These are phyloP conservation scores for Pseudocercospora musae DNA, from an alignment of 2,329 filamentous ascomycete species.

Conservation along the genomic window DNA sequence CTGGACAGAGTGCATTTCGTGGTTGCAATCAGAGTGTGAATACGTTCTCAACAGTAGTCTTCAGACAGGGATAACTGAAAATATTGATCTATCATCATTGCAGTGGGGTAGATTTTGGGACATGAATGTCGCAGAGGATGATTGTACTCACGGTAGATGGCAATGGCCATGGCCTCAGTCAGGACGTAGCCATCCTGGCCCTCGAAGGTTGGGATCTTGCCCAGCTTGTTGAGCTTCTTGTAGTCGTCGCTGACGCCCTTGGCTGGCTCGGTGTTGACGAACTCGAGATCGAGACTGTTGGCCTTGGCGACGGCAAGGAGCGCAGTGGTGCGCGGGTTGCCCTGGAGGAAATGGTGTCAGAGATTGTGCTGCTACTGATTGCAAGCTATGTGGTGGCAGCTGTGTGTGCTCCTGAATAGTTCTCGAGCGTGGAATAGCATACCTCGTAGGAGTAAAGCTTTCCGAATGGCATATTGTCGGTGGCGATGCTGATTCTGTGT, in stretches of 20 bases:
- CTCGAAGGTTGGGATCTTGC: constrained; percentile 90
- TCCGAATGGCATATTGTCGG: constrained; percentile 63
- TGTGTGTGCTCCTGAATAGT: constrained; percentile 11
- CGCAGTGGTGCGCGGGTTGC: constrained; percentile 83
- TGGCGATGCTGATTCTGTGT: constrained; percentile 9
- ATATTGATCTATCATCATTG: constrained; percentile 70
- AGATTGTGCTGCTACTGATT: neutral
- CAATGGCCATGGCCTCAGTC: constrained; percentile 88
- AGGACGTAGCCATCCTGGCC: constrained; percentile 88
- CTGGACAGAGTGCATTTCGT: neutral
- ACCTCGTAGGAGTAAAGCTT: constrained; percentile 91
- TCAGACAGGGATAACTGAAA: constrained; percentile 99
- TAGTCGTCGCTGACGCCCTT: constrained; percentile 71
- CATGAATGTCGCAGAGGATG: neutral
- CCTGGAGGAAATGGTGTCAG: constrained; percentile 49
- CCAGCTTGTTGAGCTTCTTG: constrained; percentile 78
- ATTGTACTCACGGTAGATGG: constrained; percentile 84
- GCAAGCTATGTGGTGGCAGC: constrained; percentile 7
- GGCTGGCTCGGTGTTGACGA: constrained; percentile 66
- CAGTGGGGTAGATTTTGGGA: constrained; percentile 17
- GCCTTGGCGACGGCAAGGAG: constrained; percentile 95
- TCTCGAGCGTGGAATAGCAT: constrained; percentile 36
- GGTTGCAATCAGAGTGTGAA: constrained; percentile 71
- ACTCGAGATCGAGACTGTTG: constrained; percentile 89
- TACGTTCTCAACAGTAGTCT: constrained; percentile 78